Evolutionary conservation across 176 grass and related monocot genomes (phyloP).

Genomic region (Zea luxurians): DNA sequence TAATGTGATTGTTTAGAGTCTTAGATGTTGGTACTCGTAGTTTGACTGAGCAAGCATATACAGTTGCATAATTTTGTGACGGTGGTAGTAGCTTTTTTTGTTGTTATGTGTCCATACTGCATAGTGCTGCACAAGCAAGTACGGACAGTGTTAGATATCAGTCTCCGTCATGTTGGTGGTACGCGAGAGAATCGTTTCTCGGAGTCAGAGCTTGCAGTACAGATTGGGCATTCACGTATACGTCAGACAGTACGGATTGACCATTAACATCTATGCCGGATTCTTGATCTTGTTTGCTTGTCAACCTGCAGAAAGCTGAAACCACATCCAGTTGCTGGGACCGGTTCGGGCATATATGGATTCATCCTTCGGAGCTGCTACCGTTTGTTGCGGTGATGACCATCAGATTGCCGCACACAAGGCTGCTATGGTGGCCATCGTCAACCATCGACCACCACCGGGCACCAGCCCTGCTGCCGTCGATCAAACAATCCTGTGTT

Average conservation of each 20-base stretch:
- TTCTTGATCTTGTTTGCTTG: slow-evolving; percentile 16
- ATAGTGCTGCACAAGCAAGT: background rate
- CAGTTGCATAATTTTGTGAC: background rate
- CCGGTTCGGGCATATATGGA: background rate
- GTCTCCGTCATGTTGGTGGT: background rate
- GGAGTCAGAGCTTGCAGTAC: slow-evolving; percentile 9
- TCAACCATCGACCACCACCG: background rate
- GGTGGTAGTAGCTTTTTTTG: too few relatives aligned
- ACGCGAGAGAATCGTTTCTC: background rate
- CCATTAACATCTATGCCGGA: background rate
- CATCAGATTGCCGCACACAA: background rate
- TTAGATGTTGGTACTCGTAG: background rate
- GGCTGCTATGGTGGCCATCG: slow-evolving; percentile 19
- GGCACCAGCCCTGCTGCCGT: slow-evolving; percentile 5
- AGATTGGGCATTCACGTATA: background rate
- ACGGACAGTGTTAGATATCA: background rate
- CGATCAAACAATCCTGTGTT: slow-evolving; percentile 15
- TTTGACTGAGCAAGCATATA: background rate
- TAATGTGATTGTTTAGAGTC: background rate
- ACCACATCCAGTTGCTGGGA: background rate
- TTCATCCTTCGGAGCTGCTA: slow-evolving; percentile 18
- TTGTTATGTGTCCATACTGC: background rate
- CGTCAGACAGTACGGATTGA: background rate
- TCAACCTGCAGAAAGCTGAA: slow-evolving; percentile 39
- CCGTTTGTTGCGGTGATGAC: background rate